Base-by-base conservation (phyloP, 805 yeast genomes). In the Metahyphopichia silvanorum region DNA sequence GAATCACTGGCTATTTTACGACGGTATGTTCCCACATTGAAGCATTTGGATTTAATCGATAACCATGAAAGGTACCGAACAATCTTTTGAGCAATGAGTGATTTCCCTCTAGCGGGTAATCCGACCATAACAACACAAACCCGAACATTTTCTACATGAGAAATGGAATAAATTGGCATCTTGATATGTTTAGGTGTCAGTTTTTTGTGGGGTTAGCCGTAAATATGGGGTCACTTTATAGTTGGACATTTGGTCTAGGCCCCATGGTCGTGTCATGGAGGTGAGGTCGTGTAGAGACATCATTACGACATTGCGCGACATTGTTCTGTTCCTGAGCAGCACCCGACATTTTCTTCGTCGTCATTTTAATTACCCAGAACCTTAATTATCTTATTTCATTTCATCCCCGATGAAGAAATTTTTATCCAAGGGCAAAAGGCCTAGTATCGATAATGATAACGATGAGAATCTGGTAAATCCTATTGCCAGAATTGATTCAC, bases 1-100 rank as follows among this genome's bases (percentile, higher is more conserved):
- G 77, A 72, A 21, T 75, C 75, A 39, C 50, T 46, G 11, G 60
- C 66, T 25, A 66, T 41, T 29, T 75, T 65, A 29, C 96, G 76
- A 42, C 98, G 74, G 56, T 86, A 89, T 23, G 71, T 71, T 9
- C 98, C 96, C 13, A 91, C 95, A 52, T 87, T 88, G 64, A 93
- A 93, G 36, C 88, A 82, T 53, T 80, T 81, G 17, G 96, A 86
- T 39, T 76, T 77, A 35, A 93, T 84, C 2, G 95, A 83, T 24
- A 91, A 71, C 98, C 98, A 93, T 21, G 88, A 79, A 33, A 93
- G 70, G 53, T 91, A 93, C 29, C 98, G 74, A 20, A 91, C 95
- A 33, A 93, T 83, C 55, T 91, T 93, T 54, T 88, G 95, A 3
- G 98, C 88, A 41, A 93, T 91, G 57, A 88, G 80, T 3, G 96